Evolutionary conservation across 495 filamentous ascomycete genomes (phyloP).

Genomic region (Aspergillus taichungensis): DNA sequence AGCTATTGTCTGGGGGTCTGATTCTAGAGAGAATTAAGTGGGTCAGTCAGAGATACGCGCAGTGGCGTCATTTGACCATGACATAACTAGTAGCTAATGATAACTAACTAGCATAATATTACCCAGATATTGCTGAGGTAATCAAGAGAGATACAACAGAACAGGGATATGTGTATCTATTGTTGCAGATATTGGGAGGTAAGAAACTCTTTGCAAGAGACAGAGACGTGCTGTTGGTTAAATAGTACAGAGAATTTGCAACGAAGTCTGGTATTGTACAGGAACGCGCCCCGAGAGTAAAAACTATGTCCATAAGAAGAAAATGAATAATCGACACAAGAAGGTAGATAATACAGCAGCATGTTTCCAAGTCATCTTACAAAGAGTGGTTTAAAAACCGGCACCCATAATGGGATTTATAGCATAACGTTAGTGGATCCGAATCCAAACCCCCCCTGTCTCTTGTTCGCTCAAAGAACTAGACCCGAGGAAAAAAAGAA

Average conservation of each 20-base stretch:
- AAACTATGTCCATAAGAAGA: neutral
- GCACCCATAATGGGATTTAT: neutral
- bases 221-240: too few relatives aligned
- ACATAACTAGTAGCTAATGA: slow-evolving; percentile 3
- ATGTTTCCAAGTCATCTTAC: slow-evolving; percentile 8
- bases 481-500: neutral
- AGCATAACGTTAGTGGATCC: too few relatives aligned
- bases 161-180: too few relatives aligned
- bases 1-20: too few relatives aligned
- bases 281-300: too few relatives aligned
- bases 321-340: slow-evolving; percentile 6
- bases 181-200: too few relatives aligned
- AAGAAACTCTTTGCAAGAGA: too few relatives aligned
- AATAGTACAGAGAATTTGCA: too few relatives aligned
- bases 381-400: neutral
- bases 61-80: slow-evolving; percentile 10
- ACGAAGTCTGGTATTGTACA: slow-evolving; percentile 18
- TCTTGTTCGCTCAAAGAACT: too few relatives aligned
- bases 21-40: too few relatives aligned
- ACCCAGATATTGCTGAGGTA: neutral
- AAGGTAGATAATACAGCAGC: slow-evolving; percentile 1
- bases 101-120: neutral
- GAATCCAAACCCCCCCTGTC: too few relatives aligned
- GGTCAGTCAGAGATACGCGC: neutral
- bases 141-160: neutral